Percentiles rank a stretch among this genome's conserved stretches.
Evolutionary conservation across 139 green algal genomes (phyloP).

Genomic region (Picochlorum sp.): DNA sequence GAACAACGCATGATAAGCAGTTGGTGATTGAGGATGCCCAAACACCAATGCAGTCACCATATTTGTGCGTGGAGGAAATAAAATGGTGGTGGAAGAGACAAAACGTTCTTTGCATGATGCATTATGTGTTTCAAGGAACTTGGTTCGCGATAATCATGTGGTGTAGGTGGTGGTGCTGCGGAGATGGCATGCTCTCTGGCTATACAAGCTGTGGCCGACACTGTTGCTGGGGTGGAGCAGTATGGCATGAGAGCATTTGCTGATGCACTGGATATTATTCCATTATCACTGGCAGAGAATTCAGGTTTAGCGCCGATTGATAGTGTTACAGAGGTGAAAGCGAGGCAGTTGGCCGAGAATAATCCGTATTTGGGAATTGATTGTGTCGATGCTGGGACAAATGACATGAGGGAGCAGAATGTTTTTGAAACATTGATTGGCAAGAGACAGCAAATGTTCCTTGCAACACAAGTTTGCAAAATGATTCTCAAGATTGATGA

Average conservation of each 20-base stretch:
- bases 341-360: constrained; percentile 63
- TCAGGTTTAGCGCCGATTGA: constrained; percentile 87
- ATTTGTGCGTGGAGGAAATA: constrained; percentile 93
- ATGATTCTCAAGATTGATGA: constrained; percentile 99
- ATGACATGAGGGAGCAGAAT: constrained; percentile 96
- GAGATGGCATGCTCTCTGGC: constrained; percentile 89
- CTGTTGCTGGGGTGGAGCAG: constrained; percentile 74
- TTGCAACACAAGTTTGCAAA: constrained; percentile 98
- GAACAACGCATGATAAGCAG: constrained; percentile 96
- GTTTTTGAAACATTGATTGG: constrained; percentile 97
- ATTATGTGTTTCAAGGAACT: constrained; percentile 96
- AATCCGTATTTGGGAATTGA: constrained; percentile 94
- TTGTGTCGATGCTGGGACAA: constrained; percentile 93
- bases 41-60: constrained; percentile 93
- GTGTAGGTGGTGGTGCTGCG: constrained; percentile 94
- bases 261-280: constrained; percentile 84
- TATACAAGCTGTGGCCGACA: constrained; percentile 80
- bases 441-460: constrained; percentile 98
- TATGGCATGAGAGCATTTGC: constrained; percentile 97
- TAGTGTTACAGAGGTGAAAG: constrained; percentile 70
- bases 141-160: constrained; percentile 92
- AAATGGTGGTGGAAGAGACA: constrained; percentile 92
- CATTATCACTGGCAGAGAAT: constrained; percentile 94
- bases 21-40: constrained; percentile 90
- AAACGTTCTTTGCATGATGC: constrained; percentile 96